Evolutionary conservation across 108 stramenopile species (phyloP), one percentile per base, ranked within the genome.

Genomic region (Conticribra guillardii): DNA sequence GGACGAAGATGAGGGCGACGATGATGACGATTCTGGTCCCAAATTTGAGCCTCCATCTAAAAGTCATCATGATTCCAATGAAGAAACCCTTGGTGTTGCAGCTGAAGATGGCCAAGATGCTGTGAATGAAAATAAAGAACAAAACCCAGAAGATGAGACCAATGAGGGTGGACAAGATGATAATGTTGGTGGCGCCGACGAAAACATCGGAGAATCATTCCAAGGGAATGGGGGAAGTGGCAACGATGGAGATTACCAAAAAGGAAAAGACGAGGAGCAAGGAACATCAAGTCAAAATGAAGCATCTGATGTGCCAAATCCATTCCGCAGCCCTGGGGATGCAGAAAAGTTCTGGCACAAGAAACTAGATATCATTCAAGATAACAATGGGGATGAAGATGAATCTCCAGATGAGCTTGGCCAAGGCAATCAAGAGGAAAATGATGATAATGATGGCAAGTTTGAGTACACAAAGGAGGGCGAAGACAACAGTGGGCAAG

Each of bases 271-370:
- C 45, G 67, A 60, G 15, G 76, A 77, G 29, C 58, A 60, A 67
- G 34, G 60, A 2, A 41, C 3, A 24, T 37, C 29, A 33, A 51
- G 53, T 46, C 26, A 59, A 22, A 54, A 45, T 27, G 57, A 71
- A 23, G 49, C 48, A n/a, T 46, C 54, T 47, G 46, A 87, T 24
- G 67, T 71, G 18, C 94, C 95, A 0, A 97, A 97, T 67, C 95
- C 97, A 21, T 89, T 96, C 51, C 87, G 92, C 60, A 83, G 79
- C 60, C 90, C 88, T 28, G 93, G 89, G 41, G 93, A 93, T 59
- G 93, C 86, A 15, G 82, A 81, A 54, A 86, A 89, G 64, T 91
- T 86, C 49, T 95, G 94, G 91, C 87, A 91, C 51, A 78, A 84
- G 33, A 84, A 85, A 56, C 81, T 95, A 0, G 84, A 93, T 53